Percentiles rank a stretch among this genome's conserved stretches.
phyloP scores from a whole-genome alignment of 2,329 filamentous ascomycete species.

The Calonectria pseudoreteaudii region DNA sequence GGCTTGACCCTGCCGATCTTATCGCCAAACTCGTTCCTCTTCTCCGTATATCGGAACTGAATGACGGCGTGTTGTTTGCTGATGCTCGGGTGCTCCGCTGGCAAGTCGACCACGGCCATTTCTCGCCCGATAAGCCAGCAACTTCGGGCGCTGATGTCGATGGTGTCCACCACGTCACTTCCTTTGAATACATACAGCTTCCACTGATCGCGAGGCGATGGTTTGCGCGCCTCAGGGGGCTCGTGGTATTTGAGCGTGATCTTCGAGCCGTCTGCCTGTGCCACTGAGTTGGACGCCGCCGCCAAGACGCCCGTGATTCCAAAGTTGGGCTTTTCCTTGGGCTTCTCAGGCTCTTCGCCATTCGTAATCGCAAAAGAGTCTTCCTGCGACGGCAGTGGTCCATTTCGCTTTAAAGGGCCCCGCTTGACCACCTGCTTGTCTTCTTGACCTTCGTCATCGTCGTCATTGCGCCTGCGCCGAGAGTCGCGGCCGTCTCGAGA shows the following conservation, averaged over 20 bases:
- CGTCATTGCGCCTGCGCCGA: slow-evolving; percentile 39
- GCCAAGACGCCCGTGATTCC: slow-evolving; percentile 84
- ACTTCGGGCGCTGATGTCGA: slow-evolving; percentile 80
- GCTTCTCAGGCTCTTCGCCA: slow-evolving; percentile 61
- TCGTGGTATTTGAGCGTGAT: slow-evolving; percentile 97
- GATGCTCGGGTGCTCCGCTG: slow-evolving; percentile 89
- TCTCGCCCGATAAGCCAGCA: slow-evolving; percentile 95
- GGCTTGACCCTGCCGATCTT: slow-evolving; percentile 82
- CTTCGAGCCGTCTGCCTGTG: slow-evolving; percentile 77
- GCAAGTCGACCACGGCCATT: slow-evolving; percentile 81
- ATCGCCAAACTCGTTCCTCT: slow-evolving; percentile 88
- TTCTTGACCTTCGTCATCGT: slow-evolving; percentile 29
- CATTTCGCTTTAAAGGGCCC: slow-evolving; percentile 48
- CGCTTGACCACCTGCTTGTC: slow-evolving; percentile 38
- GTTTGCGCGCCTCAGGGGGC: slow-evolving; percentile 91
- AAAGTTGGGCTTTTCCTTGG: slow-evolving; percentile 92
- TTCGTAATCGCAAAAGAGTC: slow-evolving; percentile 69
- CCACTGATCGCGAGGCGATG: slow-evolving; percentile 82
- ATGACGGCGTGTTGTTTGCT: slow-evolving; percentile 97
- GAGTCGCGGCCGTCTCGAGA: slow-evolving; percentile 48
- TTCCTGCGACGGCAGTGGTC: slow-evolving; percentile 70
- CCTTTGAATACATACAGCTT: slow-evolving; percentile 94
- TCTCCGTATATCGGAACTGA: slow-evolving; percentile 89
- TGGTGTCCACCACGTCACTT: slow-evolving; percentile 81
- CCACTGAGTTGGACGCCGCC: slow-evolving; percentile 83